Base-by-base conservation (phyloP, 768 basidiomycete species). In the Mycena galericulata region DNA sequence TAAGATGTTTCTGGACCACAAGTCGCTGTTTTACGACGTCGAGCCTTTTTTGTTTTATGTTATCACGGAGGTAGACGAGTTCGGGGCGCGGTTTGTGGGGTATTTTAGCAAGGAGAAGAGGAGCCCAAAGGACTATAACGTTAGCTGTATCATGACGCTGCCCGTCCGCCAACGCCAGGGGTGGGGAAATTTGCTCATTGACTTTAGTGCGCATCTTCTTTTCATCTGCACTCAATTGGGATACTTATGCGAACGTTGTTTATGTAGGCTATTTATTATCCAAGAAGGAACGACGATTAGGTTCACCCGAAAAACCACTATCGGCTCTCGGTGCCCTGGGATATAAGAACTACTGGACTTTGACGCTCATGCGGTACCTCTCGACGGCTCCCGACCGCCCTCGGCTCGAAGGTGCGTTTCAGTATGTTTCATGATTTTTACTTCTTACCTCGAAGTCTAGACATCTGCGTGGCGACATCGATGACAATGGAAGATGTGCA, bases 11-110 rank as follows among this genome's bases (percentile, higher is more conserved):
- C 88, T 99, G 72, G 96, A 98, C 78, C 96, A 98, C 83, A 99
- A 99, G 79, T 98, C 97, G 20, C 88, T 99, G 55, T 98, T 98
- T 81, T 98, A 99, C 82, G 97, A 99, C 80, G 97, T 99, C 71
- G 98, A 99, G 80, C 98, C 98, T 0, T 99, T 99, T 81, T 83
- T 99, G 50, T 99, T 99, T 83, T 99, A 99, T 79, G 97, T 99
- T 71, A 94, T 98, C 83, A 93, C 97, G 4, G 94, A 98, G 77
- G 86, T 88, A 64, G 95, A 98, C 81, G 95, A 96, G 40, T 81
- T 88, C 54, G 98, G 97, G 8, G 92, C 96, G 30, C 91, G 93
- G 59, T 99, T 99, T 75, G 93, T 99, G 59, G 98, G 98, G 10
- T 99, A 99, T 79, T 99, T 99, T 78, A 95, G 93, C 82, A 99